Evolutionary conservation across 2,329 filamentous ascomycete species (phyloP), one percentile per base, ranked within the genome.

Genomic region (Neofusicoccum sp.): DNA sequence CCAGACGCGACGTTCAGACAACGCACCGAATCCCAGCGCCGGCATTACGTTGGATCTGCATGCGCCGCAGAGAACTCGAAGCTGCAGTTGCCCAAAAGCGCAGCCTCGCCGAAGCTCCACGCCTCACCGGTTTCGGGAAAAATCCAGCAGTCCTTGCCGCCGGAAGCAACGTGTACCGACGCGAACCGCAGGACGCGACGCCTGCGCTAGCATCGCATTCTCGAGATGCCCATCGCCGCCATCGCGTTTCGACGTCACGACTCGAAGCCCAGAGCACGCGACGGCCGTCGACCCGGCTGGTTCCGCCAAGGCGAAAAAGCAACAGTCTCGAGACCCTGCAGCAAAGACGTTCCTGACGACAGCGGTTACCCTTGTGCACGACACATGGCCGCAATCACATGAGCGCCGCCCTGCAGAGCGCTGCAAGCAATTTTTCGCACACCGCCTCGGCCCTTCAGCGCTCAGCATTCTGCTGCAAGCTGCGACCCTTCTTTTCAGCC

Each of bases 11-110:
- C 20, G 49, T 54, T 41, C 36, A 38, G 14, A 33, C 30, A 33
- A n/a, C 11, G 24, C 33, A 43, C 26, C 51, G 24, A 54, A 40
- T 33, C 26, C 51, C 24, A 20, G 51, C 33, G 36, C 38, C 51
- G 38, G 36, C 14, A 43, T 41, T 56, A 43, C 51, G 51, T 56
- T 56, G 51, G 51, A 56, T 56, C 36, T 56, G 26, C 51, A 56
- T 20, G 8, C 28, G 51, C 51, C 38, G 51, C 51, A 43, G 36
- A 28, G 38, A 28, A 31, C 6, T 6, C 24, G 9, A 20, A 31
- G 14, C 41, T 33, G 34, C 14, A 56, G 38, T 31, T 43, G 40
- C 51, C 51, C 12, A 56, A 56, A 43, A 56, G 28, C 38, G 38
- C 38, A 56, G 36, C 40, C 38, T 11, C 20, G 6, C 48, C 48